Conservation (phyloP, 2,329 filamentous ascomycete genomes). For the Colletotrichum karsti region DNA sequence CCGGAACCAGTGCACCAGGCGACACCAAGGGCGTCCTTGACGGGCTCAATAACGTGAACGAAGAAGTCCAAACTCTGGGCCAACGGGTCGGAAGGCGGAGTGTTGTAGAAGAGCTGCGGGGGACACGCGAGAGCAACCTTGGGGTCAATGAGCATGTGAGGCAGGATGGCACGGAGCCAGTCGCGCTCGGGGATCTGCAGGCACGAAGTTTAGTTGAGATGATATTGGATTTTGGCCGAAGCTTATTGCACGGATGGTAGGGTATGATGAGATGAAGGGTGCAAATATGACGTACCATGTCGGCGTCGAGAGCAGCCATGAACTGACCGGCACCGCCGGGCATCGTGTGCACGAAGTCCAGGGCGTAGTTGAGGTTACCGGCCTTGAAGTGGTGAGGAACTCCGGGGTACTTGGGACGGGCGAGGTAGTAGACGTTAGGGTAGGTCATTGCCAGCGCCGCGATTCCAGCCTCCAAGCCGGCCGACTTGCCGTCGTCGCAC, state of each 20-base stretch:
- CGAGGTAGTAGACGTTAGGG: conserved; percentile 61
- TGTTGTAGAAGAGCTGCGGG: conserved; percentile 71
- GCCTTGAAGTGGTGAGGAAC: conserved; percentile 69
- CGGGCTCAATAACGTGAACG: conserved; percentile 60
- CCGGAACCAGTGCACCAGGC: conserved; percentile 74
- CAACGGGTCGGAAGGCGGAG: conserved; percentile 65
- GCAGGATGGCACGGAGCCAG: conserved; percentile 67
- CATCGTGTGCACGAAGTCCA: conserved; percentile 57
- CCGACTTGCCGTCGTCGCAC: conserved; percentile 62
- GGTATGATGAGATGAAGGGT: neutral
- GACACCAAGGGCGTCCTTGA: conserved; percentile 60
- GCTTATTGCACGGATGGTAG: conserved; percentile 6
- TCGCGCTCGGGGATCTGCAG: conserved; percentile 64
- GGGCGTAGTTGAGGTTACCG: conserved; percentile 69
- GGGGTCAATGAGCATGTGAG: conserved; percentile 65
- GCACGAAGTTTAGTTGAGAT: neutral
- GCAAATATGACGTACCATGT: conserved; percentile 57
- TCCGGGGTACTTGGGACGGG: conserved; percentile 57
- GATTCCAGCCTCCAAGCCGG: conserved; percentile 49
- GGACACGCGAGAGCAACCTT: conserved; percentile 68
- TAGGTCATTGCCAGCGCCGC: conserved; percentile 46
- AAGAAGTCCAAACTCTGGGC: conserved; percentile 67
- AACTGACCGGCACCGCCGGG: conserved; percentile 64
- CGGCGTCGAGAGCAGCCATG: conserved; percentile 71
- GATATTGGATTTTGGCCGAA: neutral